Conservation (phyloP, 805 yeast species). For the Starmerella floris region DNA sequence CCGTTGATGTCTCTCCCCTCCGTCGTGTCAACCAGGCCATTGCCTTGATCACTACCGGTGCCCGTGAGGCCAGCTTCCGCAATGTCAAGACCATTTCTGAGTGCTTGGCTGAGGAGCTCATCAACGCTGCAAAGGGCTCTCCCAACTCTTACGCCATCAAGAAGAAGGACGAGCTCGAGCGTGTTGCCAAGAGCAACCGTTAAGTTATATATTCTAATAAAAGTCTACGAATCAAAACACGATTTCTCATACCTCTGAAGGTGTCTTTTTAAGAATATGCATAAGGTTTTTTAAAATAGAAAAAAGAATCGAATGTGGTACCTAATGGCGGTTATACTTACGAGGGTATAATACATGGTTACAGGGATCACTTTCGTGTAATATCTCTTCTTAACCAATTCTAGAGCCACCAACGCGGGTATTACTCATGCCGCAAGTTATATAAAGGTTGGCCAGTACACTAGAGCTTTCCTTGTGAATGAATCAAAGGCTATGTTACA, state of each 20-base stretch:
- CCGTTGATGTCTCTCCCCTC: constrained; percentile 99
- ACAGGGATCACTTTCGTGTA: too few species aligned
- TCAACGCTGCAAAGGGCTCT: constrained; percentile 99
- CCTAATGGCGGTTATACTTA: too few species aligned
- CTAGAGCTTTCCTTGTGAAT: too few species aligned
- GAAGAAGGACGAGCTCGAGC: constrained; percentile 99
- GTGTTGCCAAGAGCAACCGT: constrained; percentile 99
- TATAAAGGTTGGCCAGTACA: too few species aligned
- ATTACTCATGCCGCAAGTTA: too few species aligned
- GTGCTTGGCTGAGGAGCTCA: constrained; percentile 99
- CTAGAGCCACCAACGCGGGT: too few species aligned
- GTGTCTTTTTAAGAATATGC: too few species aligned
- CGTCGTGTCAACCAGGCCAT: constrained; percentile 99
- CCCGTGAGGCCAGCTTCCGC: constrained; percentile 99
- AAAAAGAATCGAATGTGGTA: too few species aligned
- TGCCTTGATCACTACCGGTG: constrained; percentile 96
- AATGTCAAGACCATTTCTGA: constrained; percentile 99
- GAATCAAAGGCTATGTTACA: too few species aligned
- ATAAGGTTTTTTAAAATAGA: not conserved
- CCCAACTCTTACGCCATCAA: constrained; percentile 99
- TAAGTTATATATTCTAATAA: constrained; percentile 33
- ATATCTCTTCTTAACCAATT: too few species aligned
- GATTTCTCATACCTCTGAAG: not conserved
- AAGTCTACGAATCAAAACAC: not conserved
- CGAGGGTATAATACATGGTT: too few species aligned